phyloP scores from a whole-genome alignment of 306 rosid genomes.

The Arachis stenosperma region DNA sequence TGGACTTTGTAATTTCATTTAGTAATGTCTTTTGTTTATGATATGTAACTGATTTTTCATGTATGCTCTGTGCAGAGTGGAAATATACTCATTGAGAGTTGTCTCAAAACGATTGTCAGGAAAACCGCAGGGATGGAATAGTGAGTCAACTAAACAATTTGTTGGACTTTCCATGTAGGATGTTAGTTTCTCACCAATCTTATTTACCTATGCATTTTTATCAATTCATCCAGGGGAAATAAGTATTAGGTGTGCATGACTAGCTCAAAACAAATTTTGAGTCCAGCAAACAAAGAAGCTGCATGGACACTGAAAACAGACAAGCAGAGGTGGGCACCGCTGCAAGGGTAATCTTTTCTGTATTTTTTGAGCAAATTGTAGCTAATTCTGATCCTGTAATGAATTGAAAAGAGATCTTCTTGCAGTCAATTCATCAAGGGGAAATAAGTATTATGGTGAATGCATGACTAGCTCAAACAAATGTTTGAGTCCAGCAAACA shows the following conservation, averaged over 20 bases:
- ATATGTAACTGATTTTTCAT: conserved; percentile 14
- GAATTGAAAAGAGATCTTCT: conserved; percentile 22
- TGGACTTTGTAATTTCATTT: not conserved
- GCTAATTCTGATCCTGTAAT: not conserved
- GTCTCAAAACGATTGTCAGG: conserved; percentile 67
- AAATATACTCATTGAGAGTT: conserved; percentile 70
- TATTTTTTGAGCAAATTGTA: conserved; percentile 5
- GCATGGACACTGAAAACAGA: conserved; percentile 79
- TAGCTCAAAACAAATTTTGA: conserved; percentile 51
- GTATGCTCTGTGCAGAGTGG: conserved; percentile 53
- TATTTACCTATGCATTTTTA: not conserved
- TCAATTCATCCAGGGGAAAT: conserved; percentile 75
- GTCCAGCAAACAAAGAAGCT: conserved; percentile 80
- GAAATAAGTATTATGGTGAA: conserved; percentile 76
- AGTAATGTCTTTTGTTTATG: conserved; percentile 17
- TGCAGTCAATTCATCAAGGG: conserved; percentile 77
- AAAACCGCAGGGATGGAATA: conserved; percentile 75
- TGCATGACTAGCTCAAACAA: conserved; percentile 47
- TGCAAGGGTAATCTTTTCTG: conserved; percentile 44
- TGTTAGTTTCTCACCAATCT: conserved; percentile 34
- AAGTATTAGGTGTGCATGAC: conserved; percentile 71
- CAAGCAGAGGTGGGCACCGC: conserved; percentile 76
- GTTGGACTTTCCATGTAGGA: conserved; percentile 30
- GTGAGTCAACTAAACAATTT: conserved; percentile 57
- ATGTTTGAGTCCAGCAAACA: conserved; percentile 78